Base-by-base conservation (phyloP, 495 filamentous ascomycete species). In the Gamarada debralockiae region DNA sequence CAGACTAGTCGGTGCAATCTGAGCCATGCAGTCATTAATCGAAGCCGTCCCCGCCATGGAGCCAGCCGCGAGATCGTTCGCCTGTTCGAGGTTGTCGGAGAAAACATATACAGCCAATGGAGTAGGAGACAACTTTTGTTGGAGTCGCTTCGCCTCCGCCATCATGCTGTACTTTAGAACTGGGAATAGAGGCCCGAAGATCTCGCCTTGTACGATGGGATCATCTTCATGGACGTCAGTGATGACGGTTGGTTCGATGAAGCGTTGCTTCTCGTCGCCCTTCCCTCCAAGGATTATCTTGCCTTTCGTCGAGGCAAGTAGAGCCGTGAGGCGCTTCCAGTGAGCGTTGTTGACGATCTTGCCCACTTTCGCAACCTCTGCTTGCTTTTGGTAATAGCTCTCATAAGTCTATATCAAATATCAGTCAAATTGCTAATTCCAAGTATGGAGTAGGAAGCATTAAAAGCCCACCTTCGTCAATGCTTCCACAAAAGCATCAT, bases 101-200 rank as follows among this genome's bases (percentile, higher is more conserved):
- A 21, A 44, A 17, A 85, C 74, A 61, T 88, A 87, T 48, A 89
- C 55, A 44, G 73, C 84, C 13, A 89, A 68, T 1, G 86, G 82
- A 0, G 83, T 87, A 56, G 72, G 74, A 57, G 80, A 73, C 24
- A 86, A 73, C 48, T 84, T 87, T 13, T 37, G 12, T 25, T 82
- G 80, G 43, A 84, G 71, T 21, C 63, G 66, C 60, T 86, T 77
- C 13, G 83, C 84, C 52, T 84, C 75, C 54, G 88, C 83, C 7
- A 86, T 64, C 53, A 76, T 72, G 17, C 76, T 67, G 15, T 86
- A 79, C 6, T 65, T 65, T 41, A 77, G 58, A 12, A 72, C 57
- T 21, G 76, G 75, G 4, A 78, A 61, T 36, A 78, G 73, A 4
- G 73, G 77, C 2, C 68, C 74, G 48, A 77, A 77, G 0, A 68